phyloP scores from a whole-genome alignment of 208 protist species.

The Trypanosoma grayi region DNA sequence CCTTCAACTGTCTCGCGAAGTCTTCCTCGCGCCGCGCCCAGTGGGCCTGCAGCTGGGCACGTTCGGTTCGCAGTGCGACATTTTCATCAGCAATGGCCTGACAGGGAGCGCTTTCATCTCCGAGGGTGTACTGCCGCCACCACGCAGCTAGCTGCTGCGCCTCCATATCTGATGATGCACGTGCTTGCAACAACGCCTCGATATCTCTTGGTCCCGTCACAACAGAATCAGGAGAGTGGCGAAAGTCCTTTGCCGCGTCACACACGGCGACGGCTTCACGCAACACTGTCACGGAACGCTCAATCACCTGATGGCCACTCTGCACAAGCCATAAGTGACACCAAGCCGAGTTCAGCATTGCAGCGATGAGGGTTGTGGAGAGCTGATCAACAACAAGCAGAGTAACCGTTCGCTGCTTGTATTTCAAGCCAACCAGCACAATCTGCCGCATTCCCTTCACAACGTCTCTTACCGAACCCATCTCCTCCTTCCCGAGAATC shows the following conservation, averaged over 20 bases:
- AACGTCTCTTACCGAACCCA: constrained; percentile 12
- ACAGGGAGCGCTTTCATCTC: neutral
- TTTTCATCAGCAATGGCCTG: constrained; percentile 3
- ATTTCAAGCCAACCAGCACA: constrained; percentile 25
- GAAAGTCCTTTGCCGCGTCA: constrained; percentile 16
- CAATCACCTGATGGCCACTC: neutral
- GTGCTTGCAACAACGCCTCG: neutral
- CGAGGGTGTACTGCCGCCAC: neutral
- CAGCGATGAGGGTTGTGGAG: constrained; percentile 23
- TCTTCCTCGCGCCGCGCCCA: constrained; percentile 6
- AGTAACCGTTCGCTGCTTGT: constrained; percentile 4
- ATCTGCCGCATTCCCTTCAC: constrained; percentile 17
- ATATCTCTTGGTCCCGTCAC: neutral
- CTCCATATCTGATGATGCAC: constrained; percentile 14
- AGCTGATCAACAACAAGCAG: constrained; percentile 24
- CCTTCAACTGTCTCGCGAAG: constrained; percentile 7
- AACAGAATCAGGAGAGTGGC: neutral
- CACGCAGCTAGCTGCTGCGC: constrained; percentile 2
- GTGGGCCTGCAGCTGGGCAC: neutral
- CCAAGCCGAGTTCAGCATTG: constrained; percentile 10
- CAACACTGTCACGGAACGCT: constrained; percentile 7
- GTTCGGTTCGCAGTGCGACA: neutral
- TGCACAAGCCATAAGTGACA: constrained; percentile 20
- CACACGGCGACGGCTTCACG: constrained; percentile 20
- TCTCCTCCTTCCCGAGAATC: constrained; percentile 19